Percentiles rank a stretch among this genome's conserved stretches.
Conservation (phyloP, 495 filamentous ascomycete genomes). For the Thermochaetoides thermophila region DNA sequence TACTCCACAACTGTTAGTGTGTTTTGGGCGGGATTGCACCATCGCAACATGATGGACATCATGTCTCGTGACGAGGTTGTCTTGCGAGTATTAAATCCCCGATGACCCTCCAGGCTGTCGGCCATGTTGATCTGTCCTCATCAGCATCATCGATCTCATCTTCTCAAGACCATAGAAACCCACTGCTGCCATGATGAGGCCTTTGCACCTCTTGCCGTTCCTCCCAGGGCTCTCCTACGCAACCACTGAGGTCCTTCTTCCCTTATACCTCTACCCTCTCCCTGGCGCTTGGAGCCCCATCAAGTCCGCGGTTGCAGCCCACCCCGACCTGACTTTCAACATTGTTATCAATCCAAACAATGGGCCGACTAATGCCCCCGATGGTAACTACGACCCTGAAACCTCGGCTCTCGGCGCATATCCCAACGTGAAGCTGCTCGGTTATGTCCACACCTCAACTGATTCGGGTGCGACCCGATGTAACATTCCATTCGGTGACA, state of each 20-base stretch:
- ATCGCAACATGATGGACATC: no score
- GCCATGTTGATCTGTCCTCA: no score
- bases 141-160: no score
- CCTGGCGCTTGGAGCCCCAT: constrained; percentile 27
- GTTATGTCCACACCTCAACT: constrained; percentile 33
- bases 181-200: no score
- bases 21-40: no score
- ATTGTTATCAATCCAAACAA: constrained; percentile 33
- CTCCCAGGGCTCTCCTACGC: no score
- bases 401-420: constrained; percentile 27
- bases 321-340: constrained; percentile 24
- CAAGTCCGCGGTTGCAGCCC: constrained; percentile 17
- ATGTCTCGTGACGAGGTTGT: no score
- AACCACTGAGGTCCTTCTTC: constrained; percentile 32
- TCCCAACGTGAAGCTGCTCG: constrained; percentile 29
- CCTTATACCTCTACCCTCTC: constrained; percentile 35
- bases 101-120: no score
- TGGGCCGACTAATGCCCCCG: constrained; percentile 25
- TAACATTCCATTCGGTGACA: constrained; percentile 11
- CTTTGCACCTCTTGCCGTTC: no score
- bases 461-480: constrained; percentile 8
- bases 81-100: no score
- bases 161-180: no score
- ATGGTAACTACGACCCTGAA: constrained; percentile 11
- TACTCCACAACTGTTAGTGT: no score